Evolutionary conservation across 257 asterid genomes (phyloP), one percentile per base, ranked within the genome.

Genomic region (Plectranthus barbatus): DNA sequence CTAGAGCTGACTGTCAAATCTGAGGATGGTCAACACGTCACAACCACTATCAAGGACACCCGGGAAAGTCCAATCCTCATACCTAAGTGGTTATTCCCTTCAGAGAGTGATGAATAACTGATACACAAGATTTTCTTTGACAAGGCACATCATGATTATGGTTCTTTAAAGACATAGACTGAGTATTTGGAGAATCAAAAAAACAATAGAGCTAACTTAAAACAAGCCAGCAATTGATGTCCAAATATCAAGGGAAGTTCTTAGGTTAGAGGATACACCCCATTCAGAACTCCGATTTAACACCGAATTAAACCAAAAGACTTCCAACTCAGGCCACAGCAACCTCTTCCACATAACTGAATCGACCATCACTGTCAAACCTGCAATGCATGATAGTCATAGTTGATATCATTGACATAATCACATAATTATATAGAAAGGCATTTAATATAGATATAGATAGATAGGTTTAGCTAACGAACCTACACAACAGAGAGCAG

Each of bases 271-370:
- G 97, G 99, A 93, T 93, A 93, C 99, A 71, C 99, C 99, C 97
- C 99, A 93, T 71, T 93, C 97, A 37, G 97, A 90, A 82, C 99
- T 90, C 60, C 91, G 83, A 71, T 93, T 93, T 77, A 93, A 79
- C 54, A 93, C 90, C 0, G 99, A 90, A 79, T 93, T 93, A 83
- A 93, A 93, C 99, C 99, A 93, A 70, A 90, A 87, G 70, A 93
- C 97, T 79, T 90, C 94, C 34, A 90, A 60, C 66, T 90, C 99
- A 68, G 99, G 96, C 99, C 96, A 93, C 67, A 84, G 73, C 74
- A 70, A 59, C 79, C 60, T 87, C 80, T 84, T 85, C 99, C 99
- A 90, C 70, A 86, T 68, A 72, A 87, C 70, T 62, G 96, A 85
- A 76, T 93, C 99, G 13, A 90, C 77, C 64, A 87, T 62, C 36